Conservation (phyloP, 2,329 filamentous ascomycete species). For the Chrysoporthe deuterocubensis region DNA sequence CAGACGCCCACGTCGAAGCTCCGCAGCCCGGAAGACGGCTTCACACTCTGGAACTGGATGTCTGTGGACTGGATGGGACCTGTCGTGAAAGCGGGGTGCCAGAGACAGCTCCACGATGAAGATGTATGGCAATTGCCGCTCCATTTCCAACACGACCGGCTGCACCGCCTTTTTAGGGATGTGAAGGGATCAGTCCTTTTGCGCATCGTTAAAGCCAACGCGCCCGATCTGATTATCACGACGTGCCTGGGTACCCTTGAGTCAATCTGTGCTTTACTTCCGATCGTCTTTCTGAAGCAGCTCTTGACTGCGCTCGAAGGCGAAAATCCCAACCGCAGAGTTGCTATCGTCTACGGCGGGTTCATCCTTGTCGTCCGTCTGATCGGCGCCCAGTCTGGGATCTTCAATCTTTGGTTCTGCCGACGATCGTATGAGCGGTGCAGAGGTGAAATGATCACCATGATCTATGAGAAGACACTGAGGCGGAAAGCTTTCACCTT, state of each 20-base stretch:
- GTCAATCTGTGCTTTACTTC: conserved; percentile 57
- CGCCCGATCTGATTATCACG: conserved; percentile 74
- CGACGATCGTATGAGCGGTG: conserved; percentile 83
- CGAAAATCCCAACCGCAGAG: conserved; percentile 50
- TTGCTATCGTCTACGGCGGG: conserved; percentile 68
- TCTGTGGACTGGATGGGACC: conserved; percentile 82
- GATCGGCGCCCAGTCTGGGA: conserved; percentile 64
- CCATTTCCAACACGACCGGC: conserved; percentile 78
- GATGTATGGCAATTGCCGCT: conserved; percentile 83
- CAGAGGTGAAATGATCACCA: conserved; percentile 83
- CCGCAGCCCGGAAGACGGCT: conserved; percentile 78
- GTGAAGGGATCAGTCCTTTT: conserved; percentile 73
- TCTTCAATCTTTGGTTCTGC: conserved; percentile 80
- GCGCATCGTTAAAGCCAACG: conserved; percentile 75
- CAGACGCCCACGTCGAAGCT: conserved; percentile 59
- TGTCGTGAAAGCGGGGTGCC: conserved; percentile 67
- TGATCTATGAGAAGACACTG: conserved; percentile 79
- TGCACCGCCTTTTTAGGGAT: conserved; percentile 76
- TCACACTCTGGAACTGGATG: conserved; percentile 83
- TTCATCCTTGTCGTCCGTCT: conserved; percentile 65
- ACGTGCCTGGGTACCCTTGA: conserved; percentile 67
- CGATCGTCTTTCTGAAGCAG: conserved; percentile 72
- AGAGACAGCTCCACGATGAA: conserved; percentile 70
- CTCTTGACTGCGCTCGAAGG: conserved; percentile 70
- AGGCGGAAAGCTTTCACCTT: conserved; percentile 62